Base-by-base conservation (phyloP, 495 filamentous ascomycete genomes). In the Patellaria atrata region DNA sequence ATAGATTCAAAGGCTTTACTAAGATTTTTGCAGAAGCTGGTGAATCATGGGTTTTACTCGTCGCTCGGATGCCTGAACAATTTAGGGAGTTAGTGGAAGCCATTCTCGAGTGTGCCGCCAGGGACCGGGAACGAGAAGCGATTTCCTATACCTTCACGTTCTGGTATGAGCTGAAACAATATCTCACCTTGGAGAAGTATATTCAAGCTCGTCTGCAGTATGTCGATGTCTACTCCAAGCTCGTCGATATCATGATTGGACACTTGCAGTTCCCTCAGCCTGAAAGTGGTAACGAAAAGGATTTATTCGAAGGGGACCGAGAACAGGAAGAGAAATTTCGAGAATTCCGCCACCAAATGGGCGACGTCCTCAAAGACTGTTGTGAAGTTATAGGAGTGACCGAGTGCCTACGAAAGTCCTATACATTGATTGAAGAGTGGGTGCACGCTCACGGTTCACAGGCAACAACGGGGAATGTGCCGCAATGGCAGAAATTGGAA, bases 131-230 rank as follows among this genome's bases (percentile, higher is more conserved):
- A 32, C 67, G 79, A 36, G 89, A 96, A 33, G 84, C 82, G 6
- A 78, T 96, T 33, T 76, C 80, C 18, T 70, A 86, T 39, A 99
- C 89, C 0, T 96, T 96, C 56, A 71, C 74, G 33, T 96, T 96
- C 61, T 99, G 89, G 89, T 96, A 91, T 55, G 89, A 99, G 54
- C 62, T 99, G 35, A 99, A 99, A 62, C 84, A 93, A 59, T 94
- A 92, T 50, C 64, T 96, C 21, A 81, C 82, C 5, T 57, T 96
- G 22, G 86, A 94, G 5, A 77, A 75, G 39, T 96, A 93, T 50
- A 77, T 75, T n/a, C 67, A 83, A 37, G 79, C 86, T 11, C 71
- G 86, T 19, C 47, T 78, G 34, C 64, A 75, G 36, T 78, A 77
- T 43, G 63, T 77, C 21, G 79, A 85, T 38, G 63, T 93, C 29